These are phyloP conservation scores for Hemileia vastatrix DNA, from an alignment of 1,284 basidiomycete genomes.

Conservation along the genomic window DNA sequence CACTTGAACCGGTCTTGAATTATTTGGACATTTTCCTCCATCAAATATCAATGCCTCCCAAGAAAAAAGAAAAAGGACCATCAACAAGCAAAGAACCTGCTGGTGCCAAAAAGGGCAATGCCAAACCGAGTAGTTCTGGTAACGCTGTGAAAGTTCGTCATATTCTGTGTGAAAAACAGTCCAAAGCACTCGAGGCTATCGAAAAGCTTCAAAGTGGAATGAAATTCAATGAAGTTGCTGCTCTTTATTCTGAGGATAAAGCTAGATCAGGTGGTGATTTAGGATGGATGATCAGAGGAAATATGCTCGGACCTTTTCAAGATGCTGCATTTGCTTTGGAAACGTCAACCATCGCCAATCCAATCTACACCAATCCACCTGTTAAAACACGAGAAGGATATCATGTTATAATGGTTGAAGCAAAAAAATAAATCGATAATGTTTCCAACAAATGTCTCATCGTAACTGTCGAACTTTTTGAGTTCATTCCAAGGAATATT, in stretches of 20 bases:
- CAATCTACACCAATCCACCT: constrained; percentile 54
- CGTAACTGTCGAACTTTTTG: too few species aligned
- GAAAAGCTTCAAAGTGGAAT: constrained; percentile 67
- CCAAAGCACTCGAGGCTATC: constrained; percentile 62
- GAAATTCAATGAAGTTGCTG: constrained; percentile 70
- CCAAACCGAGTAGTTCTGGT: too few species aligned
- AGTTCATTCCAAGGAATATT: too few species aligned
- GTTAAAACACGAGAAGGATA: constrained; percentile 75
- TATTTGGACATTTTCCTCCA: too few species aligned
- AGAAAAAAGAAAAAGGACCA: too few species aligned
- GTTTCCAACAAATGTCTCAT: too few species aligned
- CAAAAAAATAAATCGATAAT: too few species aligned
- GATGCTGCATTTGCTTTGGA: constrained; percentile 67
- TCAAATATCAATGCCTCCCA: too few species aligned
- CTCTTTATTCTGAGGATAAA: constrained; percentile 77
- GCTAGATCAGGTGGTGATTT: constrained; percentile 73
- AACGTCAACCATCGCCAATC: constrained; percentile 67
- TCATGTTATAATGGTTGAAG: constrained; percentile 78
- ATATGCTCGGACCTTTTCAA: constrained; percentile 57
- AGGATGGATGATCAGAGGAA: constrained; percentile 58
- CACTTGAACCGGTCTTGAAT: too few species aligned
- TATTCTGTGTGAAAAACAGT: constrained; percentile 75
- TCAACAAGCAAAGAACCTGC: too few species aligned
- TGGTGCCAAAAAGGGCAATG: too few species aligned
- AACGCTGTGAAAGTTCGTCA: constrained; percentile 63